These are phyloP conservation scores for Rosa persica DNA, from an alignment of 306 rosid species.

Conservation along the genomic window DNA sequence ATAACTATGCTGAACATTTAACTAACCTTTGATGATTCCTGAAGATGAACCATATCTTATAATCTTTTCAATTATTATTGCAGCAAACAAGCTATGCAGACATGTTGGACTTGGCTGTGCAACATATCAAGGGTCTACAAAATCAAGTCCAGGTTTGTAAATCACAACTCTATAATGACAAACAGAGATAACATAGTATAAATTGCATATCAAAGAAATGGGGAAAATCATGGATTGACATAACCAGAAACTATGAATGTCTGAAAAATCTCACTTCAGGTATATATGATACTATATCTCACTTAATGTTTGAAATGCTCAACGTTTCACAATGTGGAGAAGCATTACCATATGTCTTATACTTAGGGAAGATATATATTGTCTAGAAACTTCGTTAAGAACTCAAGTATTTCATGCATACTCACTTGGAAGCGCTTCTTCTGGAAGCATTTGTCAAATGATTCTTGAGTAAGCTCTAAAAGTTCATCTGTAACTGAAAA, in stretches of 20 bases:
- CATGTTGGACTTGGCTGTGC: conserved; percentile 97
- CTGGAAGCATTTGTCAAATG: neutral
- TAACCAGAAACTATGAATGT: neutral
- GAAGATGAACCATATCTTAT: neutral
- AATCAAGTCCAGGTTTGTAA: conserved; percentile 80
- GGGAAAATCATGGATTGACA: neutral
- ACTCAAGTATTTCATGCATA: neutral
- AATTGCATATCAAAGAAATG: neutral
- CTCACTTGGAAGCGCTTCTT: neutral
- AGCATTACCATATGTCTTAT: neutral
- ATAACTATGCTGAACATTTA: neutral
- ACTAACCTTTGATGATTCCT: neutral
- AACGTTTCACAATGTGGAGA: neutral
- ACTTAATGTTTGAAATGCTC: neutral
- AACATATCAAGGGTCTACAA: conserved; percentile 96
- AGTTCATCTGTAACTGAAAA: neutral
- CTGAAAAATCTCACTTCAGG: neutral
- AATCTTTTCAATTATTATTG: conserved; percentile 23
- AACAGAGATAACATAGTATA: neutral
- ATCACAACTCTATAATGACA: neutral
- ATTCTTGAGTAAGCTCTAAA: neutral
- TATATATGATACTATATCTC: neutral
- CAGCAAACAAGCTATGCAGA: conserved; percentile 99
- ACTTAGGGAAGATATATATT: neutral
- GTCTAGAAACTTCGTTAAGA: neutral